Percentiles rank a stretch among this genome's conserved stretches.
Conservation (phyloP, 1,284 basidiomycete genomes). For the Xerocomus minutiporus region DNA sequence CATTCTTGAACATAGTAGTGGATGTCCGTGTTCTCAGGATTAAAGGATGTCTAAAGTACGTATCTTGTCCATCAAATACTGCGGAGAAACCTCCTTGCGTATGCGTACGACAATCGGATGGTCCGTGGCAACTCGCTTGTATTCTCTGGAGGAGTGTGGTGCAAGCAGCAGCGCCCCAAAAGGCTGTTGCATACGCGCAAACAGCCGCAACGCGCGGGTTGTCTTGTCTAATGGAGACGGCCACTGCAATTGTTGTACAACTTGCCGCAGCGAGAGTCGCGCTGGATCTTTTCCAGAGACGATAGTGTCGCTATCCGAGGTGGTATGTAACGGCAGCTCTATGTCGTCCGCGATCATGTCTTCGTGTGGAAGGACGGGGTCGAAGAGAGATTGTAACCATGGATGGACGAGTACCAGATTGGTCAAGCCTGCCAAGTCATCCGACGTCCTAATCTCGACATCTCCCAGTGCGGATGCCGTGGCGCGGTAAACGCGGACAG, state of each 20-base stretch:
- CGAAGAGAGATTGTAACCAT: conserved; percentile 14
- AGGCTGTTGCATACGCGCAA: conserved; percentile 17
- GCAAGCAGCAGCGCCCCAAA: conserved; percentile 20
- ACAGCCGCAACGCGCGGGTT: conserved; percentile 16
- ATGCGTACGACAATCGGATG: conserved; percentile 14
- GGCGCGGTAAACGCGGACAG: conserved; percentile 10
- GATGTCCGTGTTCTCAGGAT: neutral
- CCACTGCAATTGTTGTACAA: conserved; percentile 2
- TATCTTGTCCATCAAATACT: conserved; percentile 14
- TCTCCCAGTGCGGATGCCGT: conserved; percentile 9
- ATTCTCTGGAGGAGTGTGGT: conserved; percentile 10
- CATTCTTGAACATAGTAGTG: neutral
- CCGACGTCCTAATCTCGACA: conserved; percentile 14
- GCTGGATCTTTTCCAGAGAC: neutral
- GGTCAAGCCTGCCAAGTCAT: conserved; percentile 6
- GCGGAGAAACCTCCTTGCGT: conserved; percentile 11
- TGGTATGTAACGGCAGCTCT: neutral
- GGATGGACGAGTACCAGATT: conserved; percentile 25
- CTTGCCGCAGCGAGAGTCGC: conserved; percentile 1
- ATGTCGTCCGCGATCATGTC: conserved; percentile 17
- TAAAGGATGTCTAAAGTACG: conserved; percentile 20
- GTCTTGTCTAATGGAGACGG: conserved; percentile 18
- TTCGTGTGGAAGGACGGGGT: conserved; percentile 19
- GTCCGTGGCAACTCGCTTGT: conserved; percentile 19
- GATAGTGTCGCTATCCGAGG: neutral